A percentile compares a stretch with the other conserved stretches of the same genome.
These are phyloP conservation scores for Candida khao-thaluensis DNA, from an alignment of 805 yeast species.

Conservation along the genomic window DNA sequence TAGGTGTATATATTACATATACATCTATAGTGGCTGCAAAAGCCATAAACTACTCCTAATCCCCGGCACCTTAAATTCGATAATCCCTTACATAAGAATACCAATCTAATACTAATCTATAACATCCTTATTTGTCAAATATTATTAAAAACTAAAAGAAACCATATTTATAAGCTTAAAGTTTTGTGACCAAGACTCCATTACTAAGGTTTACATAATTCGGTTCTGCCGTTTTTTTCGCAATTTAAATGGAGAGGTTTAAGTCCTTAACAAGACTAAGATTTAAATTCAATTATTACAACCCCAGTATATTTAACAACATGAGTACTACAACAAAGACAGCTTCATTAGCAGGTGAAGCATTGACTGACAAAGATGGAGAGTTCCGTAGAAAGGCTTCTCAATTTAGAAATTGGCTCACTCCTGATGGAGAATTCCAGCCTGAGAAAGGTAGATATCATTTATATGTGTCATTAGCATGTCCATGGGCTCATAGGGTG, in stretches of 20 bases:
- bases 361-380: conserved; percentile 36
- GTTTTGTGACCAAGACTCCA: too few species aligned
- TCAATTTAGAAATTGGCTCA: conserved; percentile 61
- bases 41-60: too few species aligned
- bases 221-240: conserved; percentile 2
- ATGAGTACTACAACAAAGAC: conserved; percentile 8
- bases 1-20: too few species aligned
- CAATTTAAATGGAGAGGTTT: conserved; percentile 4
- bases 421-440: conserved; percentile 57
- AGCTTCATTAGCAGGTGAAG: conserved; percentile 9
- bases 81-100: too few species aligned
- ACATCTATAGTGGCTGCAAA: too few species aligned
- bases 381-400: conserved; percentile 43
- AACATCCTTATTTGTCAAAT: too few species aligned
- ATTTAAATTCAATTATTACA: neutral
- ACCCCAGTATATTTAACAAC: neutral
- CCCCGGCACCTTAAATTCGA: too few species aligned
- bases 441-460: conserved; percentile 85
- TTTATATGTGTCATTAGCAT: conserved; percentile 80
- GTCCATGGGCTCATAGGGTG: conserved; percentile 96
- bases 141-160: too few species aligned
- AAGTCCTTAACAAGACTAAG: neutral
- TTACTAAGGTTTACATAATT: too few species aligned
- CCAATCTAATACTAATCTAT: too few species aligned
- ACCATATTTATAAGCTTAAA: too few species aligned